phyloP scores from a whole-genome alignment of 2,329 filamentous ascomycete genomes.

The Cladosporium phlei region DNA sequence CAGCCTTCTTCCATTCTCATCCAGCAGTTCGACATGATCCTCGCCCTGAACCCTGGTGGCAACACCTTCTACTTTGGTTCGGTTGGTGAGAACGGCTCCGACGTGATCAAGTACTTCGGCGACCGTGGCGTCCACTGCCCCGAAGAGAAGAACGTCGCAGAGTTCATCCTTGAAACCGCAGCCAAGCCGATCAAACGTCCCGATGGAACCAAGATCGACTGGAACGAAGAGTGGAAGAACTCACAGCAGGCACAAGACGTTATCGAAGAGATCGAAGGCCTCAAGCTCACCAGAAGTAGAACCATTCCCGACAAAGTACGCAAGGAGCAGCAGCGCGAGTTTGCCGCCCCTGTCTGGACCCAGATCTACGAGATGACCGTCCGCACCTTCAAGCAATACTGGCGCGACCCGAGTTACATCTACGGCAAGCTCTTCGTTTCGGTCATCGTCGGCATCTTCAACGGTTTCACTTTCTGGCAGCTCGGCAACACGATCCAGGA shows the following conservation, averaged over 20 bases:
- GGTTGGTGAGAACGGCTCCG: conserved; percentile 61
- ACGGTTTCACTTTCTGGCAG: conserved; percentile 73
- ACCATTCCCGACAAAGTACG: conserved; percentile 31
- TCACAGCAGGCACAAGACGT: conserved; percentile 58
- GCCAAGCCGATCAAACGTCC: conserved; percentile 51
- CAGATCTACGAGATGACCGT: conserved; percentile 65
- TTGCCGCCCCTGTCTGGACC: conserved; percentile 58
- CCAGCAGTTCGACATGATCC: conserved; percentile 68
- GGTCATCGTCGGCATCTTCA: conserved; percentile 69
- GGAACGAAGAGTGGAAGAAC: conserved; percentile 69
- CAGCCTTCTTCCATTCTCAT: conserved; percentile 66
- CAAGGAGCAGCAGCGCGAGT: conserved; percentile 42
- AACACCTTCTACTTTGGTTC: conserved; percentile 71
- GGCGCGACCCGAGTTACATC: conserved; percentile 70
- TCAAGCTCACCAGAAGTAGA: conserved; percentile 55
- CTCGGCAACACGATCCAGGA: conserved; percentile 61
- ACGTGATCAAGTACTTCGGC: conserved; percentile 64
- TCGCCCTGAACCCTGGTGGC: conserved; percentile 63
- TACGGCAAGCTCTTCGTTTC: conserved; percentile 72
- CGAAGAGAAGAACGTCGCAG: conserved; percentile 60
- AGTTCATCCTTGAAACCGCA: conserved; percentile 63
- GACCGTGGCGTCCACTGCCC: conserved; percentile 63
- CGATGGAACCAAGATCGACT: conserved; percentile 58
- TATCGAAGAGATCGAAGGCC: conserved; percentile 60
- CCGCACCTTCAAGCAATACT: conserved; percentile 67